Conservation (phyloP, 2,329 filamentous ascomycete genomes). For the Verruconis gallopava region DNA sequence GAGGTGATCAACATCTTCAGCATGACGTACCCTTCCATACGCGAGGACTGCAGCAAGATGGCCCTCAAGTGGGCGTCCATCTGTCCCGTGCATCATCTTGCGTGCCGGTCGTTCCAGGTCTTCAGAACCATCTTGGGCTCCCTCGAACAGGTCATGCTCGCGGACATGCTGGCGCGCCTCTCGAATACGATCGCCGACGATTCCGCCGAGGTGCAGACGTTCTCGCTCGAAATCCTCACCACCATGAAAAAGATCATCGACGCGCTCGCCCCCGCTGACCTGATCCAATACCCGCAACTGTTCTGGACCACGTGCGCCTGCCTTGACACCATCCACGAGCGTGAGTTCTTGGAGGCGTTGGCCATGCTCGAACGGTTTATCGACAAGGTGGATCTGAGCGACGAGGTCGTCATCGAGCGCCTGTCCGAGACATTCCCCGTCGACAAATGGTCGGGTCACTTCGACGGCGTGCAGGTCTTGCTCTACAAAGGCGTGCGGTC, state of each 20-base stretch:
- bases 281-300: constrained; percentile 83
- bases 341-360: constrained; percentile 82
- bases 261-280: constrained; percentile 64
- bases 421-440: constrained; percentile 64
- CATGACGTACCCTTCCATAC: constrained; percentile 70
- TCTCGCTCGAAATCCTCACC: constrained; percentile 94
- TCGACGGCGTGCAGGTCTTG: constrained; percentile 74
- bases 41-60: constrained; percentile 80
- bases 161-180: constrained; percentile 87
- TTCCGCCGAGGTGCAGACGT: constrained; percentile 83
- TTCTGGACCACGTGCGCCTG: constrained; percentile 98
- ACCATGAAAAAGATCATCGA: constrained; percentile 85
- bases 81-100: constrained; percentile 86
- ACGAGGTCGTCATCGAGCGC: constrained; percentile 52
- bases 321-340: constrained; percentile 90
- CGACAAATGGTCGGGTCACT: constrained; percentile 73
- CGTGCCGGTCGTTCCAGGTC: constrained; percentile 93
- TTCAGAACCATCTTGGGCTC: constrained; percentile 89
- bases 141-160: constrained; percentile 84
- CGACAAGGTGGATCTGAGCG: constrained; percentile 67
- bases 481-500: constrained; percentile 89
- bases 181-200: constrained; percentile 97
- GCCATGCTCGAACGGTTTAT: constrained; percentile 84
- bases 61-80: constrained; percentile 94
- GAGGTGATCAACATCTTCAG: constrained; percentile 79